Conservation (phyloP, 192 early-diverging fungal species). For the Umbelopsis sp. region DNA sequence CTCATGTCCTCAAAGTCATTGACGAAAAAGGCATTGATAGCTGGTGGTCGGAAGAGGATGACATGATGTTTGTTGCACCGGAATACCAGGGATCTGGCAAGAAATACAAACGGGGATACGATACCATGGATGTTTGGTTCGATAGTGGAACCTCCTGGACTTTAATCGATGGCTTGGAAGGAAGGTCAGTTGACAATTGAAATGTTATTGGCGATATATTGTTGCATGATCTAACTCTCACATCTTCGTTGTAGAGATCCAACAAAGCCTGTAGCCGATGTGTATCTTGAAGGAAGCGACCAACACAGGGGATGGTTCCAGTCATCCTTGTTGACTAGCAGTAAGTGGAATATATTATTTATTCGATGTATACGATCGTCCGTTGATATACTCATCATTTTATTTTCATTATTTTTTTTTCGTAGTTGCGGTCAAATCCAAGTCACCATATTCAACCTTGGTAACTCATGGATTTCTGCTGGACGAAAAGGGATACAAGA, state of each 20-base stretch:
- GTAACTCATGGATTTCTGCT: constrained; percentile 84
- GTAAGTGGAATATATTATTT: constrained; percentile 21
- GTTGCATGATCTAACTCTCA: neutral
- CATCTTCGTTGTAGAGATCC: constrained; percentile 22
- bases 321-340: constrained; percentile 74
- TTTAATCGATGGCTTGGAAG: constrained; percentile 51
- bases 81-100: constrained; percentile 58
- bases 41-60: constrained; percentile 71
- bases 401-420: neutral
- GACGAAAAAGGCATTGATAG: constrained; percentile 60
- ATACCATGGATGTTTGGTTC: constrained; percentile 91
- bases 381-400: neutral
- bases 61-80: constrained; percentile 62
- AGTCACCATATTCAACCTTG: constrained; percentile 67
- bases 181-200: constrained; percentile 1
- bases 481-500: constrained; percentile 78
- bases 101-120: constrained; percentile 60
- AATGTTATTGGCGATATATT: neutral
- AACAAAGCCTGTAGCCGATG: constrained; percentile 54
- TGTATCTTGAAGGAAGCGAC: constrained; percentile 79
- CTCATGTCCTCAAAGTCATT: constrained; percentile 64
- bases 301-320: constrained; percentile 90
- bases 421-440: constrained; percentile 61
- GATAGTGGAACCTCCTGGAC: constrained; percentile 83
- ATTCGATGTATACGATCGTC: neutral